Percentiles rank a stretch among this genome's conserved stretches.
These are phyloP conservation scores for Rugonectria rugulosa DNA, from an alignment of 2,329 filamentous ascomycete species.

Conservation along the genomic window DNA sequence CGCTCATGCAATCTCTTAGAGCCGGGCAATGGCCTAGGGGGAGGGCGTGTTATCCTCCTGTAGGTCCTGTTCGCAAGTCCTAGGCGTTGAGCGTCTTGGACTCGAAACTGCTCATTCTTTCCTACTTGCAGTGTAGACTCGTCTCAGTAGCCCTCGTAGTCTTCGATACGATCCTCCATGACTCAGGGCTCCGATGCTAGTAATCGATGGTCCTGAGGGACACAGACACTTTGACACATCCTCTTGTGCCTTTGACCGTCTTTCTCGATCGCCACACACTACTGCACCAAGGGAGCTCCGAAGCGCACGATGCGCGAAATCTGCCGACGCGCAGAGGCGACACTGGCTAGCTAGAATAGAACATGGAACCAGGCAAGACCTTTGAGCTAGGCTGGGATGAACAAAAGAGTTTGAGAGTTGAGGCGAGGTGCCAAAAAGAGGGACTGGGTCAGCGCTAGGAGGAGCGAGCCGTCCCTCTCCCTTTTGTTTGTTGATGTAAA, in stretches of 20 bases:
- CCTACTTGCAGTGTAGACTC: background rate
- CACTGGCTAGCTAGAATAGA: too few species aligned
- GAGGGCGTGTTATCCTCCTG: background rate
- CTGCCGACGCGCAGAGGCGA: background rate
- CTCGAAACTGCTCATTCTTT: too few species aligned
- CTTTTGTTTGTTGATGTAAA: constrained; percentile 19
- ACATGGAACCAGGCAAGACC: background rate
- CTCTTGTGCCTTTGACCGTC: background rate
- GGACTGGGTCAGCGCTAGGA: constrained; percentile 5
- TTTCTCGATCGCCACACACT: too few species aligned
- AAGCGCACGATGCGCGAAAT: background rate
- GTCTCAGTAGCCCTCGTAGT: background rate
- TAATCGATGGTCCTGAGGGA: background rate
- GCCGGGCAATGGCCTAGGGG: background rate
- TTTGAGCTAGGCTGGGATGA: background rate
- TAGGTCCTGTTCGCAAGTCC: constrained; percentile 1
- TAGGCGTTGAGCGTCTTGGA: background rate
- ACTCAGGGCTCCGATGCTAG: constrained; percentile 5
- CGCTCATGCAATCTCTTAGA: constrained; percentile 4
- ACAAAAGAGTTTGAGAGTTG: background rate
- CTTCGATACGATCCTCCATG: constrained; percentile 7
- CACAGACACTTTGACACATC: background rate
- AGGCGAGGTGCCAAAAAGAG: background rate
- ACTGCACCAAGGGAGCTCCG: constrained; percentile 10
- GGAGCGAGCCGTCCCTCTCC: constrained; percentile 18